phyloP scores from a whole-genome alignment of 345 rosid species.

The Ailanthus altissimus region DNA sequence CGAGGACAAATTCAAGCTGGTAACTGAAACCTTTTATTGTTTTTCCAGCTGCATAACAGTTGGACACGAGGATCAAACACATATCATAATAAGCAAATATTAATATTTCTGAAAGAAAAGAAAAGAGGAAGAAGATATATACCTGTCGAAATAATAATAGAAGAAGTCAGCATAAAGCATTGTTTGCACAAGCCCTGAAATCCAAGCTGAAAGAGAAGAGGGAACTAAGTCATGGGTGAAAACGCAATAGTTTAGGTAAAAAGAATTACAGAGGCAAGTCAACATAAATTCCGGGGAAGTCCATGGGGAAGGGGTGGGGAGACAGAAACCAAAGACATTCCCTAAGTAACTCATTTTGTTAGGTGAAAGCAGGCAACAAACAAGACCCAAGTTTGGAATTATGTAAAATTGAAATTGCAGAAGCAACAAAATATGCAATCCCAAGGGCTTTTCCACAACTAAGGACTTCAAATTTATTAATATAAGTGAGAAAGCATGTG shows the following conservation, averaged over 20 bases:
- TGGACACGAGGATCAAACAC: not conserved
- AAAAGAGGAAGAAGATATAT: not conserved
- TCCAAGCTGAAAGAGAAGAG: conserved; percentile 65
- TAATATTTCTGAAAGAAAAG: too few relatives aligned
- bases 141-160: conserved; percentile 81
- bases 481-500: too few relatives aligned
- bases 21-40: conserved; percentile 78
- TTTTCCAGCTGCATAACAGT: conserved; percentile 67
- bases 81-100: not conserved
- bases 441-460: not conserved
- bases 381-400: not conserved
- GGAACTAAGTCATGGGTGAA: not conserved
- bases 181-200: conserved; percentile 71
- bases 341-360: not conserved
- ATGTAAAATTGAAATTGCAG: not conserved
- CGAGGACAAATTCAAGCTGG: conserved; percentile 52
- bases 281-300: not conserved
- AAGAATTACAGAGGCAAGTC: too few relatives aligned
- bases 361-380: not conserved
- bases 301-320: not conserved
- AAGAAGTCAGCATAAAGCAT: conserved; percentile 79
- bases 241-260: too few relatives aligned
- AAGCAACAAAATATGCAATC: not conserved
- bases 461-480: too few relatives aligned
- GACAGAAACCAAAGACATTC: not conserved